Evolutionary conservation across 2,329 filamentous ascomycete genomes (phyloP).

Genomic region (Chaetomium sp.): DNA sequence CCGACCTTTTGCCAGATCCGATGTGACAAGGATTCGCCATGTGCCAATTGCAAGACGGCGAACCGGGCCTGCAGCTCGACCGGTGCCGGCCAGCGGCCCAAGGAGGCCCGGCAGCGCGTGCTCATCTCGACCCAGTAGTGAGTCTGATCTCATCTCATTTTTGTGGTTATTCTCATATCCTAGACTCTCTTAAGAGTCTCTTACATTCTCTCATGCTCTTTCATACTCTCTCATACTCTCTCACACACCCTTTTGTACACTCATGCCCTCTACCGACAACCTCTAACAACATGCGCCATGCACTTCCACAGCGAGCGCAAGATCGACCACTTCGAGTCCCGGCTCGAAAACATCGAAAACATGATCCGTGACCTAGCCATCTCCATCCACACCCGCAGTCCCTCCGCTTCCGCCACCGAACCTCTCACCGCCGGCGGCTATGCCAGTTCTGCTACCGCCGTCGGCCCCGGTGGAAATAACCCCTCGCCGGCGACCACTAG

Average conservation of each 20-base stretch:
- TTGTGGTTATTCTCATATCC: not conserved
- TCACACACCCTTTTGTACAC: no score
- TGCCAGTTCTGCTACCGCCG: no score
- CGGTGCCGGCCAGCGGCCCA: conserved; percentile 47
- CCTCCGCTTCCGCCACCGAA: conserved; percentile 9
- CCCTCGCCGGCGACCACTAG: not conserved
- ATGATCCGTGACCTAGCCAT: conserved; percentile 31
- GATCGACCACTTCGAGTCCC: conserved; percentile 34
- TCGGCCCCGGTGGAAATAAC: no score
- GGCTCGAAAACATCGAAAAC: conserved; percentile 33
- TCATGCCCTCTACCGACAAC: not conserved
- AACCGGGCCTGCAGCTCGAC: conserved; percentile 49
- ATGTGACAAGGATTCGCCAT: conserved; percentile 53
- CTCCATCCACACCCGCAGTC: conserved; percentile 15
- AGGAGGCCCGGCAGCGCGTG: conserved; percentile 49
- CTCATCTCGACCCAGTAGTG: conserved; percentile 57
- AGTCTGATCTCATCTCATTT: conserved; percentile 20
- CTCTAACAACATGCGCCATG: not conserved
- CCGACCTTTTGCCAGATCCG: conserved; percentile 38
- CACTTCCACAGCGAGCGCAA: conserved; percentile 36
- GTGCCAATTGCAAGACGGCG: conserved; percentile 50
- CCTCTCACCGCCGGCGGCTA: no score
- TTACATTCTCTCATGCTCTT: no score
- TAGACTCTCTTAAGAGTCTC: no score
- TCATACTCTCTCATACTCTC: no score